Evolutionary conservation across 768 basidiomycete species (phyloP).

Genomic region (Rhodocollybia butyracea): DNA sequence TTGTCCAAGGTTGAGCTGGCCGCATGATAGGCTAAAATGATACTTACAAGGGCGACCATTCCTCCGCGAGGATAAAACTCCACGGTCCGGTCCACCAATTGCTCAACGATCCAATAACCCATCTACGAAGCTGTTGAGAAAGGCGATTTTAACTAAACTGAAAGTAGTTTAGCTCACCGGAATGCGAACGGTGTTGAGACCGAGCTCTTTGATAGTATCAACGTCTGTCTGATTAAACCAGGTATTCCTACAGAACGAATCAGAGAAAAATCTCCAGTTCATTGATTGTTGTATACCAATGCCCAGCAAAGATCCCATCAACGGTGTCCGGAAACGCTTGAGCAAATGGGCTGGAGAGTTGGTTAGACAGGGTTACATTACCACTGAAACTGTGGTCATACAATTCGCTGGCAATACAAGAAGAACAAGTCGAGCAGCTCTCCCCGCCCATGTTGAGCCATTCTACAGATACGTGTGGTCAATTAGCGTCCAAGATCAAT

Average conservation of each 20-base stretch:
- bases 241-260: constrained; percentile 28
- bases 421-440: constrained; percentile 51
- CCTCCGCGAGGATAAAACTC: constrained; percentile 75
- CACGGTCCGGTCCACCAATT: constrained; percentile 53
- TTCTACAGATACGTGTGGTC: constrained; percentile 33
- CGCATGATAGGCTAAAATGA: background rate
- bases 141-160: background rate
- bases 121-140: constrained; percentile 37
- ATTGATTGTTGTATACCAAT: too few relatives aligned
- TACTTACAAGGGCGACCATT: constrained; percentile 55
- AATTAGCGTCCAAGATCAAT: background rate
- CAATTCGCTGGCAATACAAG: constrained; percentile 70
- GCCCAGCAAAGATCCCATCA: constrained; percentile 53
- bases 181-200: constrained; percentile 75
- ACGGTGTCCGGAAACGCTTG: constrained; percentile 56
- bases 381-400: constrained; percentile 23
- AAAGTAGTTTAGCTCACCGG: constrained; percentile 47
- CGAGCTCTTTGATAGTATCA: constrained; percentile 42
- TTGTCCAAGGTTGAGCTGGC: background rate
- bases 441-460: constrained; percentile 77
- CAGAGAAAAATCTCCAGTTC: background rate
- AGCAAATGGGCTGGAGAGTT: constrained; percentile 49
- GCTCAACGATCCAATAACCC: constrained; percentile 81
- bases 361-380: background rate
- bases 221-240: constrained; percentile 75